Percentiles rank a stretch among this genome's conserved stretches.
Evolutionary conservation across 139 green algal species (phyloP).

Genomic region (Edaphochlamys debaryana): DNA sequence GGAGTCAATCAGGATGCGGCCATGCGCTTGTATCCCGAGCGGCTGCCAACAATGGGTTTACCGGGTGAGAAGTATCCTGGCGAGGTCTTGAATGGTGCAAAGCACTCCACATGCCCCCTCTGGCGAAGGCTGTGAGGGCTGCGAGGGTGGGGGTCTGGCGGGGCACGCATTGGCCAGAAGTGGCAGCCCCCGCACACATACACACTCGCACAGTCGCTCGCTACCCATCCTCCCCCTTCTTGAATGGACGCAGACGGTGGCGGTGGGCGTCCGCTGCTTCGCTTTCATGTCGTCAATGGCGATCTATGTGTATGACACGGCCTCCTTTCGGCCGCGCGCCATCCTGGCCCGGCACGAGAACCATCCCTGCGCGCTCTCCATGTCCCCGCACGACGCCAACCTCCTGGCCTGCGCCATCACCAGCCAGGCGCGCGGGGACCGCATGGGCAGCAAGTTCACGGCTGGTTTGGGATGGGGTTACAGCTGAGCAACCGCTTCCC

Average conservation of each 20-base stretch:
- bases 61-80: slow-evolving; percentile 14
- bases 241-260: too few relatives aligned
- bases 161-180: too few relatives aligned
- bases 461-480: neutral
- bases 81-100: too few relatives aligned
- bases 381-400: slow-evolving; percentile 49
- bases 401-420: slow-evolving; percentile 45
- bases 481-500: too few relatives aligned
- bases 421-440: slow-evolving; percentile 5
- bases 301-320: slow-evolving; percentile 22
- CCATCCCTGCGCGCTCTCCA: slow-evolving; percentile 42
- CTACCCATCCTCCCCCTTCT: too few relatives aligned
- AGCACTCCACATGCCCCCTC: too few relatives aligned
- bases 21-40: neutral
- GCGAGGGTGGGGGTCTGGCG: too few relatives aligned
- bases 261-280: slow-evolving; percentile 20
- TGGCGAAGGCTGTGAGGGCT: too few relatives aligned
- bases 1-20: slow-evolving; percentile 21
- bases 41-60: slow-evolving; percentile 31
- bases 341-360: slow-evolving; percentile 53
- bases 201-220: too few relatives aligned
- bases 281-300: slow-evolving; percentile 32
- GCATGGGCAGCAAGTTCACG: neutral
- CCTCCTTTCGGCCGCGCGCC: slow-evolving; percentile 29
- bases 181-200: too few relatives aligned